These are phyloP conservation scores for Citrus sp. DNA, from an alignment of 345 rosid species.

Conservation along the genomic window DNA sequence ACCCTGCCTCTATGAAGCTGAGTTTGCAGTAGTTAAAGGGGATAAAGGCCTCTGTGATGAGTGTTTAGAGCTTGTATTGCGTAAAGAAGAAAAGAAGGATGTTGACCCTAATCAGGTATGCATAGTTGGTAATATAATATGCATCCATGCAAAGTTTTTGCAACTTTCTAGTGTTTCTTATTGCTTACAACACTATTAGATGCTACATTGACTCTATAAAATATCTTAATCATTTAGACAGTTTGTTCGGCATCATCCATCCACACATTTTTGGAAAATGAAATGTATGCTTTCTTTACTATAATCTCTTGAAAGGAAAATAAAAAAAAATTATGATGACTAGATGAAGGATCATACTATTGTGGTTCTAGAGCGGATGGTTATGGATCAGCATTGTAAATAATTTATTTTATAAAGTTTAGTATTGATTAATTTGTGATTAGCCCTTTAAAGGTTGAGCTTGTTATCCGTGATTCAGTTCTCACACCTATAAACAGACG, in stretches of 20 bases:
- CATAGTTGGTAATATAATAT: not conserved
- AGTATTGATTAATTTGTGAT: too few species aligned
- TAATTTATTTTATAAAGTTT: too few species aligned
- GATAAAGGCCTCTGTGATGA: constrained; percentile 35
- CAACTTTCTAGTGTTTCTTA: not conserved
- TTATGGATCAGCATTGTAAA: not conserved
- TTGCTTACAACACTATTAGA: not conserved
- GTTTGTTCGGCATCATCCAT: not conserved
- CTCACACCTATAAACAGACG: too few species aligned
- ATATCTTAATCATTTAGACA: not conserved
- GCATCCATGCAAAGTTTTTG: not conserved
- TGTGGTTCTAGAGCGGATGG: too few species aligned
- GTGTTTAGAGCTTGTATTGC: constrained; percentile 38
- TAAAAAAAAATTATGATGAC: not conserved
- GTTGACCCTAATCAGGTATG: constrained; percentile 35
- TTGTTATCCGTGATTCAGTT: too few species aligned
- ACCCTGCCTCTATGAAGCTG: constrained; percentile 27
- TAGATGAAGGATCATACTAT: not conserved
- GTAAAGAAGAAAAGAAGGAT: constrained; percentile 39
- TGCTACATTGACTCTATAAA: not conserved
- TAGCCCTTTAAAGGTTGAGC: too few species aligned
- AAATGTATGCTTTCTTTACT: not conserved
- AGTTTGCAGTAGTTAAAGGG: constrained; percentile 27
- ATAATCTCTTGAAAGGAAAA: not conserved
- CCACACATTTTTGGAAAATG: not conserved